A percentile compares a stretch with the other conserved stretches of the same genome.
phyloP scores from a whole-genome alignment of 2,329 filamentous ascomycete species.

The Exophiala mesophila region DNA sequence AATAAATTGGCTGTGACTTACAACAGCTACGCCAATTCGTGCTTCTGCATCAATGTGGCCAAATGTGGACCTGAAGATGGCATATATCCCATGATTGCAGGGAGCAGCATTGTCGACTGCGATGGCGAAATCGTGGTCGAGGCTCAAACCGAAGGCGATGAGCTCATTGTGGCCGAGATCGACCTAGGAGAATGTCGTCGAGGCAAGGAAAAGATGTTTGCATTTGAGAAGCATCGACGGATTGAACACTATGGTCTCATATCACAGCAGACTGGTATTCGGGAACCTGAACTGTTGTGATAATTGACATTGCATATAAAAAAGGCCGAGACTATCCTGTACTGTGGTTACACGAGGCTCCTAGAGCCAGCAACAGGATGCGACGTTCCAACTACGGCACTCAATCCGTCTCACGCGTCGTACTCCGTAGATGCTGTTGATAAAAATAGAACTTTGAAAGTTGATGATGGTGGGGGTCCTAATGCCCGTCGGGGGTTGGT shows the following conservation, averaged over 20 bases:
- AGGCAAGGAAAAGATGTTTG: constrained; percentile 45
- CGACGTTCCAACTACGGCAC: no score
- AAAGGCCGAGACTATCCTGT: no score
- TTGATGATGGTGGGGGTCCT: no score
- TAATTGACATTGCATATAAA: no score
- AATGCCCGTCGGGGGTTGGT: no score
- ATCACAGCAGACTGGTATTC: constrained; percentile 29
- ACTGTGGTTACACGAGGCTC: no score
- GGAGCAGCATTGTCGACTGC: constrained; percentile 45
- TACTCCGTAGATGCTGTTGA: no score
- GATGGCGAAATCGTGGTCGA: constrained; percentile 50
- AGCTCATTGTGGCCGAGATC: constrained; percentile 49
- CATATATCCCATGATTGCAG: constrained; percentile 47
- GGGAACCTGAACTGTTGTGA: constrained; percentile 38
- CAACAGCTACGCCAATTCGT: constrained; percentile 51
- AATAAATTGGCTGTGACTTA: constrained; percentile 49
- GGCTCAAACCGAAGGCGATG: constrained; percentile 44
- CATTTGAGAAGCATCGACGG: constrained; percentile 31
- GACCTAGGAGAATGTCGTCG: constrained; percentile 46
- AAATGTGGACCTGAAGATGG: constrained; percentile 50
- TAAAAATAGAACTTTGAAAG: no score
- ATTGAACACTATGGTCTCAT: constrained; percentile 31
- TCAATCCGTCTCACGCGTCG: no score
- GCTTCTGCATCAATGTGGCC: constrained; percentile 47
- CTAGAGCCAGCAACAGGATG: no score